These are phyloP conservation scores for Colletotrichum abscissum DNA, from an alignment of 2,329 filamentous ascomycete species.

Conservation along the genomic window DNA sequence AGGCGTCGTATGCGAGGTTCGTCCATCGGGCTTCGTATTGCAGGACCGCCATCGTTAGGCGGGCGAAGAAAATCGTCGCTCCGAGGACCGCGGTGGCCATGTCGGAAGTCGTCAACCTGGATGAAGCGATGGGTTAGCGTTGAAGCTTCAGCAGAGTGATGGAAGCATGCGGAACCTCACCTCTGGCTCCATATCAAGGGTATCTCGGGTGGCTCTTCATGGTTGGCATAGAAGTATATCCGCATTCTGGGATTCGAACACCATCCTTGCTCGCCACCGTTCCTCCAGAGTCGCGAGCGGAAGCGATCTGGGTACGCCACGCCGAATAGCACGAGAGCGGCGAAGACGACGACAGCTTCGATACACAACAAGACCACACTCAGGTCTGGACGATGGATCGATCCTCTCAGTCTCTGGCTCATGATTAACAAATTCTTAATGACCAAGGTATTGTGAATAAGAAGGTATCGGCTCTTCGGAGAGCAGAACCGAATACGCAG, in stretches of 20 bases:
- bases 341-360: conserved; percentile 36
- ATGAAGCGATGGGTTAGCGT: neutral
- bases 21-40: conserved; percentile 35
- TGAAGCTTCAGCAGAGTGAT: neutral
- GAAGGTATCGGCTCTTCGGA: neutral
- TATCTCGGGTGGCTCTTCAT: conserved; percentile 42
- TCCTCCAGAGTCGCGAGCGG: conserved; percentile 41
- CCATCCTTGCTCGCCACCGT: conserved; percentile 43
- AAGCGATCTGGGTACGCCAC: conserved; percentile 40
- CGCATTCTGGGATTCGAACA: conserved; percentile 44
- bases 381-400: neutral
- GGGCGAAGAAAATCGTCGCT: conserved; percentile 41
- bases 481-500: neutral
- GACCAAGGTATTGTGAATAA: neutral
- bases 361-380: conserved; percentile 27
- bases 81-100: conserved; percentile 44
- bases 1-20: conserved; percentile 43
- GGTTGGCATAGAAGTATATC: conserved; percentile 46
- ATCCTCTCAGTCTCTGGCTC: neutral
- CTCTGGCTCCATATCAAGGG: conserved; percentile 43
- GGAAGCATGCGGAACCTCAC: conserved; percentile 27
- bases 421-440: neutral
- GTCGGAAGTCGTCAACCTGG: conserved; percentile 43
- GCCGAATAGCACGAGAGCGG: conserved; percentile 37
- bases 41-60: conserved; percentile 39